Evolutionary conservation across 495 filamentous ascomycete genomes (phyloP), one percentile per base, ranked within the genome.

Genomic region (Penicillium coprophilum): DNA sequence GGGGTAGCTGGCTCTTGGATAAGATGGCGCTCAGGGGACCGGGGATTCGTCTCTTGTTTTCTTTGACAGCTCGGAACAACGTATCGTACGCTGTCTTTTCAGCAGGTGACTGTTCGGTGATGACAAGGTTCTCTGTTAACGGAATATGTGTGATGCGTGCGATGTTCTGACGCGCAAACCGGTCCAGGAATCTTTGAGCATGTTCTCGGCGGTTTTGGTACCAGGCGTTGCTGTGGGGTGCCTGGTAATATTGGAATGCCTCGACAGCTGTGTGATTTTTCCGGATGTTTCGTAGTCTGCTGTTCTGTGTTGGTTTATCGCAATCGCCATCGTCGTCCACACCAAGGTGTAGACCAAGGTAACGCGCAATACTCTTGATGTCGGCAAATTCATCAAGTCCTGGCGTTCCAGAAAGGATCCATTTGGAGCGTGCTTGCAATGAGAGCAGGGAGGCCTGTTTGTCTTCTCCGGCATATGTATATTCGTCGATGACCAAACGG

Each of bases 361-460:
- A 71, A 1, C 66, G 62, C 2, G 82, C 83, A 31, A 87, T 82
- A 4, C 66, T 71, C 43, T 85, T 85, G 21, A 89, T 68, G 47
- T 87, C 83, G 12, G 73, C 72, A 51, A 89, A 83, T 40, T 81
- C 78, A 6, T 69, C 69, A 0, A 87, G 64, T 2, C 74, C 74
- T 0, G 87, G 87, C 2, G 87, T 91, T 3, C 82, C 87, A 0
- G 87, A 89, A 1, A 91, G 67, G 21, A 87, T 72, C 87, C 87
- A 91, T 53, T 80, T 82, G 10, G 80, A 79, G 44, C 73, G 70
- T 24, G 82, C 77, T 6, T 75, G 55, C 1, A 84, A 51, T 1
- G 62, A 59, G 2, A 66, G 53, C 5, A 83, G 51, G 6, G 69
- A 53, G 0, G 59, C 47, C 24, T 68, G 65, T 36, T 67, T 61